phyloP scores from a whole-genome alignment of 345 rosid genomes.

The Populus tremula region DNA sequence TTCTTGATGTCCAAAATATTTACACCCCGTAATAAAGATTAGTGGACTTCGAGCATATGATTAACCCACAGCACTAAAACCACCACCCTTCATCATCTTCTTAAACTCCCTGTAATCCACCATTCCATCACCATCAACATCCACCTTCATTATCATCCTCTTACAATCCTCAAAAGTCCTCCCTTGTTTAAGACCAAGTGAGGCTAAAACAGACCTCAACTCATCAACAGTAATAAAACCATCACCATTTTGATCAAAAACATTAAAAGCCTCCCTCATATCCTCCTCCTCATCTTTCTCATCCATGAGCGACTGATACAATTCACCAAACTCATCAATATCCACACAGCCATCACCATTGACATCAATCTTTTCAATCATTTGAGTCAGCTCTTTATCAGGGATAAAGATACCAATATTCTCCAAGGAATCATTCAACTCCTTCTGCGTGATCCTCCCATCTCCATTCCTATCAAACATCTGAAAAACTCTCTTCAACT shows the following conservation, averaged over 20 bases:
- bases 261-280: slow-evolving; percentile 83
- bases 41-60: background rate
- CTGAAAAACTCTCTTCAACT: slow-evolving; percentile 66
- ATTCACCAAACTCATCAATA: slow-evolving; percentile 62
- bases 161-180: slow-evolving; percentile 65
- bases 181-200: slow-evolving; percentile 79
- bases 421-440: slow-evolving; percentile 58
- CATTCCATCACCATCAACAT: slow-evolving; percentile 87
- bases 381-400: slow-evolving; percentile 47
- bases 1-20: slow-evolving; percentile 2
- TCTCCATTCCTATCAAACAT: slow-evolving; percentile 82
- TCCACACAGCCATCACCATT: slow-evolving; percentile 42
- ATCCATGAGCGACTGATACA: slow-evolving; percentile 55
- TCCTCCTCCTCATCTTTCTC: slow-evolving; percentile 53
- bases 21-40: background rate
- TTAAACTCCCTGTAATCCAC: slow-evolving; percentile 48
- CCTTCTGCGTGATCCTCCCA: slow-evolving; percentile 61
- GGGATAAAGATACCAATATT: slow-evolving; percentile 70
- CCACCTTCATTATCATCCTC: slow-evolving; percentile 75
- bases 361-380: slow-evolving; percentile 23
- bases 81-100: slow-evolving; percentile 46
- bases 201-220: slow-evolving; percentile 57
- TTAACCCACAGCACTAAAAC: slow-evolving; percentile 17
- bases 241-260: slow-evolving; percentile 80
- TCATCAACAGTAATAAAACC: slow-evolving; percentile 85